Conservation (phyloP, 2,329 filamentous ascomycete species). For the Hortaea werneckii region DNA sequence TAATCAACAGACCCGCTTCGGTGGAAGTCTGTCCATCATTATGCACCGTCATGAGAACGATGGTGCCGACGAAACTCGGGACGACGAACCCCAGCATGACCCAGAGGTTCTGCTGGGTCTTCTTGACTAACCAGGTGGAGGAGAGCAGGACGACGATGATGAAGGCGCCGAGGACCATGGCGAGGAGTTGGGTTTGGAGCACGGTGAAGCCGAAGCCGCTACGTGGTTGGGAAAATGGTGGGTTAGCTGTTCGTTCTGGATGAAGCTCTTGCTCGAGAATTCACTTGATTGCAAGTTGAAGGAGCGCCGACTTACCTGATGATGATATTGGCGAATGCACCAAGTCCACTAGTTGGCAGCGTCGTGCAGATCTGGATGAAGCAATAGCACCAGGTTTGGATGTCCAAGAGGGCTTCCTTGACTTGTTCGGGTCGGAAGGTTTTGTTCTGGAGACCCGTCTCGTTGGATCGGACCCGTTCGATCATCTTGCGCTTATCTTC, state of each 20-base stretch:
- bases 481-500: constrained; percentile 47
- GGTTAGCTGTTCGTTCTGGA: no score
- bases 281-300: background rate
- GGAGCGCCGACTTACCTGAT: constrained; percentile 35
- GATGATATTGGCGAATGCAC: constrained; percentile 65
- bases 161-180: constrained; percentile 65
- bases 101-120: constrained; percentile 56
- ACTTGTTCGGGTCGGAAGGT: constrained; percentile 39
- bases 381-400: constrained; percentile 35
- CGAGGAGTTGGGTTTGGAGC: constrained; percentile 60
- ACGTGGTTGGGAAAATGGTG: background rate
- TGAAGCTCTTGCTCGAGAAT: background rate
- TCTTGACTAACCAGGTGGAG: constrained; percentile 59
- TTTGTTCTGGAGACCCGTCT: constrained; percentile 40
- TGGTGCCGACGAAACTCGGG: constrained; percentile 60
- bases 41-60: constrained; percentile 59
- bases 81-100: constrained; percentile 57
- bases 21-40: constrained; percentile 45
- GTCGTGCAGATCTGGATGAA: constrained; percentile 60
- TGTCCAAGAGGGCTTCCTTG: constrained; percentile 34
- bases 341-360: constrained; percentile 61
- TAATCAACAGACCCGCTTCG: constrained; percentile 40
- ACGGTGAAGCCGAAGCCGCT: constrained; percentile 54
- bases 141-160: constrained; percentile 60
- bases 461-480: constrained; percentile 36